Conservation (phyloP, 2,329 filamentous ascomycete genomes). For the Mollisia scopiformis region DNA sequence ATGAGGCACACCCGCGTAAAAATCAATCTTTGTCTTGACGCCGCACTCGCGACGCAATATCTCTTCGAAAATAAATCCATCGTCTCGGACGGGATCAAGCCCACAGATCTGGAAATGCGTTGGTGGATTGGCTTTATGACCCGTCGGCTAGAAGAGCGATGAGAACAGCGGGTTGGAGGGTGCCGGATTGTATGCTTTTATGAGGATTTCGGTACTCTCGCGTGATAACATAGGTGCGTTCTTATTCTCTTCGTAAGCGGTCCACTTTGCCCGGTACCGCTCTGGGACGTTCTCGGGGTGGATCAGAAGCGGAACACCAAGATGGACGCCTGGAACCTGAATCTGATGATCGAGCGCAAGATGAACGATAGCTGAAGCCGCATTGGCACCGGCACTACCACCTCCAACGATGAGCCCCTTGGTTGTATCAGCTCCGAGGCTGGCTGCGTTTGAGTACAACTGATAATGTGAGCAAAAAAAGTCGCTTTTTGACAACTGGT, state of each 20-base stretch:
- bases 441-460: conserved; percentile 37
- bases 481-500: neutral
- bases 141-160: neutral
- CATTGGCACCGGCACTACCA: conserved; percentile 48
- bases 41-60: conserved; percentile 45
- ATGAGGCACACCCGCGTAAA: conserved; percentile 39
- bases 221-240: too few relatives aligned
- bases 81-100: conserved; percentile 44
- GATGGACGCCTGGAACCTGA: conserved; percentile 46
- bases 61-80: conserved; percentile 54
- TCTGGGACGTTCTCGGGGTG: neutral
- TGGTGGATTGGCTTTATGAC: neutral
- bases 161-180: neutral
- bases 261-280: neutral
- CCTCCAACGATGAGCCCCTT: conserved; percentile 52
- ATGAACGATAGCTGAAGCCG: conserved; percentile 42
- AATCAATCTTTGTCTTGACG: conserved; percentile 31
- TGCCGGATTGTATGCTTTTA: too few relatives aligned
- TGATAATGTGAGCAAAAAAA: neutral
- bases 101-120: conserved; percentile 54
- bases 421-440: conserved; percentile 43
- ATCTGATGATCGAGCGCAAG: conserved; percentile 44
- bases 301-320: conserved; percentile 42
- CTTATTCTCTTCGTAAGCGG: conserved; percentile 11
- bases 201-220: too few relatives aligned